Conservation (phyloP, 2,329 filamentous ascomycete genomes). For the Epichloe gansuensis region DNA sequence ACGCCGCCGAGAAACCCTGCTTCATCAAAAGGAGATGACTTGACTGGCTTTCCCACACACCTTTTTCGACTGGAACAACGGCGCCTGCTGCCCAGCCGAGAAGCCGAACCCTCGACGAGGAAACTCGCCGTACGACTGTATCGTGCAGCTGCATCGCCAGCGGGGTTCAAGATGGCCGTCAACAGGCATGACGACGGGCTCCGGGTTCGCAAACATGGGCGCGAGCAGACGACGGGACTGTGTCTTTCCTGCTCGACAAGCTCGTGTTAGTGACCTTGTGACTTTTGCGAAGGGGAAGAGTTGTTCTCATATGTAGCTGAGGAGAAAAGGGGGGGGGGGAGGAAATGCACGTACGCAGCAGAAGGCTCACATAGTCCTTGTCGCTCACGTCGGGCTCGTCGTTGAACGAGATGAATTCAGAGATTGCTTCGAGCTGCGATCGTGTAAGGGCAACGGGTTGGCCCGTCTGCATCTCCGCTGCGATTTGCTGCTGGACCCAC, state of each 20-base stretch:
- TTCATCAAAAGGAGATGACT: too few species aligned
- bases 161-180: conserved; percentile 11
- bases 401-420: conserved; percentile 23
- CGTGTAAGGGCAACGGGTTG: conserved; percentile 24
- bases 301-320: neutral
- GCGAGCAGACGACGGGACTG: conserved; percentile 7
- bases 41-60: conserved; percentile 10
- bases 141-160: conserved; percentile 16
- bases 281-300: neutral
- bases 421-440: conserved; percentile 27
- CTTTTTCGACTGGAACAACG: conserved; percentile 35
- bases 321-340: neutral
- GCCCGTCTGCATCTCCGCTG: conserved; percentile 17
- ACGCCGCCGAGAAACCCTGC: neutral
- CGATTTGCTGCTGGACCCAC: conserved; percentile 29
- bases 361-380: conserved; percentile 16
- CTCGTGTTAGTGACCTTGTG: neutral
- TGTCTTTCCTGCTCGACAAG: conserved; percentile 5
- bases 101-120: conserved; percentile 23
- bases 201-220: conserved; percentile 9
- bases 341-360: conserved; percentile 14
- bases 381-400: conserved; percentile 16
- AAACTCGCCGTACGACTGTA: conserved; percentile 13
- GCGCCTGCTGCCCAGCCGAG: conserved; percentile 13
- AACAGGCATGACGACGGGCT: conserved; percentile 11